Evolutionary conservation across 495 filamentous ascomycete genomes (phyloP).

Genomic region (Neurospora cerealis): DNA sequence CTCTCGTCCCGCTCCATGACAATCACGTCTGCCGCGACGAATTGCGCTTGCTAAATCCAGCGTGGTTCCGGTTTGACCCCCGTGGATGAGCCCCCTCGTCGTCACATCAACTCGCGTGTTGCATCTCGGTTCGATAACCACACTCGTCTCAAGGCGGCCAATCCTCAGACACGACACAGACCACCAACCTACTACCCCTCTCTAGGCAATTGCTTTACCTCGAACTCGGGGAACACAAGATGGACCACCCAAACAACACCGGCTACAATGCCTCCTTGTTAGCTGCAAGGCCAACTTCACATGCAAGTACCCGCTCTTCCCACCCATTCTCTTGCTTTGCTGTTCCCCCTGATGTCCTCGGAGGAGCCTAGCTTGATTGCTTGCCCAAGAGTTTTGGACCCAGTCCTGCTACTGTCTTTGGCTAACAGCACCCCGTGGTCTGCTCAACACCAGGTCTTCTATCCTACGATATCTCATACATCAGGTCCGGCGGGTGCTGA

Average conservation of each 20-base stretch:
- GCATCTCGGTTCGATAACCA: not conserved
- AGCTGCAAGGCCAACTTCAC: not conserved
- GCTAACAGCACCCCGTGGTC: not conserved
- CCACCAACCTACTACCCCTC: not conserved
- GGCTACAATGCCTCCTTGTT: not conserved
- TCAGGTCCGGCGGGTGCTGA: not conserved
- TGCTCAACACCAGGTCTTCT: not conserved
- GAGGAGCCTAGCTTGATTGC: not conserved
- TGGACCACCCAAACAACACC: not conserved
- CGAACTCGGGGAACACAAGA: not conserved
- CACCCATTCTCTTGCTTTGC: not conserved
- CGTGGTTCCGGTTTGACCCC: not conserved
- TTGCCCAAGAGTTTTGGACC: not conserved
- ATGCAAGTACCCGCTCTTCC: not conserved
- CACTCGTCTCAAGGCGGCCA: not conserved
- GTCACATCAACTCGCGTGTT: not conserved
- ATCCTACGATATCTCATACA: not conserved
- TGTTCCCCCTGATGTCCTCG: not conserved
- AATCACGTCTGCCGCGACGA: not conserved
- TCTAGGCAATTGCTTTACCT: not conserved
- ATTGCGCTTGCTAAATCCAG: not conserved
- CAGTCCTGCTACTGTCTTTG: not conserved
- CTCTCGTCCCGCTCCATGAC: not conserved
- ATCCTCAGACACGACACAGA: not conserved
- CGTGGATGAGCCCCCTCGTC: not conserved